Evolutionary conservation across 2,329 filamentous ascomycete genomes (phyloP).

Genomic region (Sporothrix globosa): DNA sequence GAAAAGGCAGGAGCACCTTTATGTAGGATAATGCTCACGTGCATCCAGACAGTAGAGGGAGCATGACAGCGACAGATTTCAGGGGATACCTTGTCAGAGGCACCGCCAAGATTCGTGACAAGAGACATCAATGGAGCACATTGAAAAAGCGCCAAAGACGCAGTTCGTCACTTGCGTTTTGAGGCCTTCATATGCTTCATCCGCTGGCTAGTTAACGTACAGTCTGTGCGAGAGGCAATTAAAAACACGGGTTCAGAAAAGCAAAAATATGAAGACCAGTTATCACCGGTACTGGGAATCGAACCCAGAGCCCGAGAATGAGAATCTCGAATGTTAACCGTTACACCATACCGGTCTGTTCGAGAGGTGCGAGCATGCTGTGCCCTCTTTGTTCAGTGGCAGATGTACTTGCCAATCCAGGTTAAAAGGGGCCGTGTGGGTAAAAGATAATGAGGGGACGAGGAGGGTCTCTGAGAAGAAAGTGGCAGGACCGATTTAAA

Average conservation of each 20-base stretch:
- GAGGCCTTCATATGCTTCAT: not conserved
- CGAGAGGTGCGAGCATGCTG: not conserved
- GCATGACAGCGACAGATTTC: not conserved
- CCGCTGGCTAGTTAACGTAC: not conserved
- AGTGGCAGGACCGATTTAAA: not conserved
- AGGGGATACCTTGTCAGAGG: not conserved
- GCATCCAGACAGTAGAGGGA: too few relatives aligned
- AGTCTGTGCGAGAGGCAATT: not conserved
- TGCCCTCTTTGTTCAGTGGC: not conserved
- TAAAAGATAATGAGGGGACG: not conserved
- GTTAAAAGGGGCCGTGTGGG: not conserved
- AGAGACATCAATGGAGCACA: not conserved
- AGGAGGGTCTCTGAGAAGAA: not conserved
- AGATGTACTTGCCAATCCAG: not conserved
- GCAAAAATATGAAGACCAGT: constrained; percentile 3
- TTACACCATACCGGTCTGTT: constrained; percentile 38
- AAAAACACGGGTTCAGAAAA: not conserved
- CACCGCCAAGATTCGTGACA: not conserved
- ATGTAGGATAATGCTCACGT: not conserved
- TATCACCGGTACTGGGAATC: constrained; percentile 39
- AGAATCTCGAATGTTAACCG: constrained; percentile 39
- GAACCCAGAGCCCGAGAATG: constrained; percentile 39
- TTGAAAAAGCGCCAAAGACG: not conserved
- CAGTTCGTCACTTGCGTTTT: too few relatives aligned
- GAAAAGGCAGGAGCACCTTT: constrained; percentile 8